Evolutionary conservation across 2,329 filamentous ascomycete genomes (phyloP).

Genomic region (Didymella lethalis): DNA sequence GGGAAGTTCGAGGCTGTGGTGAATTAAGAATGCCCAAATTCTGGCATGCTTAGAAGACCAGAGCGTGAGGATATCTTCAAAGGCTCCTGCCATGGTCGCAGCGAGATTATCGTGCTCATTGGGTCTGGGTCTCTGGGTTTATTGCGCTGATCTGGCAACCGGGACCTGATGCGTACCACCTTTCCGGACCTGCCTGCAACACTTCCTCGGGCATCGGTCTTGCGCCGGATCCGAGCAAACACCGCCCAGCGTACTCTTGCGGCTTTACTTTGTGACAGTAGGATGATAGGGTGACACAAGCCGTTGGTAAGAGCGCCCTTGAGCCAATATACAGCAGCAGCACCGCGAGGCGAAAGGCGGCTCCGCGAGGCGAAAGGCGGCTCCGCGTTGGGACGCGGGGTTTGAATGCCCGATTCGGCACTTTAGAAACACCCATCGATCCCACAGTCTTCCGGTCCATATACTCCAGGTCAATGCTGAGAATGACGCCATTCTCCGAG

Average conservation of each 20-base stretch:
- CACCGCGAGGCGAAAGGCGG: conserved; percentile 18
- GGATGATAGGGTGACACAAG: not conserved
- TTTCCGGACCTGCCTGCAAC: not conserved
- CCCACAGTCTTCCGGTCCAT: conserved; percentile 4
- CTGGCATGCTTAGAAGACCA: no score
- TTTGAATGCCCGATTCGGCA: not conserved
- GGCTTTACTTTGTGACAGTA: not conserved
- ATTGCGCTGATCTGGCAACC: not conserved
- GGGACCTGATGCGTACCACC: conserved; percentile 8
- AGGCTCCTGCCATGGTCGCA: not conserved
- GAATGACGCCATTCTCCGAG: conserved; percentile 12
- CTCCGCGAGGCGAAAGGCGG: conserved; percentile 16
- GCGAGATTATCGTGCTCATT: not conserved
- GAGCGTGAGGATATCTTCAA: no score
- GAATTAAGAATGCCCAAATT: no score
- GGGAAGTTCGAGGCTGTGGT: no score
- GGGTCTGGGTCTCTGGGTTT: not conserved
- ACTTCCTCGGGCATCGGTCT: not conserved
- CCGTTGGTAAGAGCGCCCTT: not conserved
- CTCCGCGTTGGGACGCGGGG: conserved; percentile 18
- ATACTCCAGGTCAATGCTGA: not conserved
- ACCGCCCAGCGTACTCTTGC: not conserved
- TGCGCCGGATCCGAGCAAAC: not conserved
- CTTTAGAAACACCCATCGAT: conserved; percentile 11
- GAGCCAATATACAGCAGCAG: not conserved